Percentiles rank a stretch among this genome's conserved stretches.
These are phyloP conservation scores for Harringtonia lauricola DNA, from an alignment of 2,329 filamentous ascomycete genomes.

Conservation along the genomic window DNA sequence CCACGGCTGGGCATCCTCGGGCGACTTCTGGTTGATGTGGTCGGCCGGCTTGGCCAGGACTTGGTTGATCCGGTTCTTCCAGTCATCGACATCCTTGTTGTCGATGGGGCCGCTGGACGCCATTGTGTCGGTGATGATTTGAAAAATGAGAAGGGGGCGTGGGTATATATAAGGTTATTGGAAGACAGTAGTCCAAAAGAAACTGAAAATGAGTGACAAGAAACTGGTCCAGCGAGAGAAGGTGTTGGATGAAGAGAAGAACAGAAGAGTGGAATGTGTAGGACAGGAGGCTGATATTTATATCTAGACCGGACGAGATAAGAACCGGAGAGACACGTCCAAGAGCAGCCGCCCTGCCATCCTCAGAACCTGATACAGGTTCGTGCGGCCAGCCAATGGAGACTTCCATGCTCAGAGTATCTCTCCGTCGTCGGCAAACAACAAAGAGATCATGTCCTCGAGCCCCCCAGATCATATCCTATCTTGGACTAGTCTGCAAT, in stretches of 20 bases:
- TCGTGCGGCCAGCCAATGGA: too few relatives aligned
- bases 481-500: neutral
- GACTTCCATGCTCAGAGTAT: too few relatives aligned
- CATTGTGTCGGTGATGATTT: neutral
- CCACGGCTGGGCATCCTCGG: constrained; percentile 26
- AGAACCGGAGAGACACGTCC: too few relatives aligned
- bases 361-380: too few relatives aligned
- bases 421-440: too few relatives aligned
- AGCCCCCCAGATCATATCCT: too few relatives aligned
- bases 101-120: constrained; percentile 23
- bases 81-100: constrained; percentile 31
- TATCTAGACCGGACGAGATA: neutral
- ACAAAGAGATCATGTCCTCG: too few relatives aligned
- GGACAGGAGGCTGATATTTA: neutral
- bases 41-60: constrained; percentile 30
- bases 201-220: neutral
- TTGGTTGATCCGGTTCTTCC: constrained; percentile 31
- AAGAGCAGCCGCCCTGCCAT: neutral
- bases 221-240: neutral
- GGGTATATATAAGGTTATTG: neutral
- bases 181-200: neutral
- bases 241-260: neutral
- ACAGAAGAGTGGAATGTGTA: neutral
- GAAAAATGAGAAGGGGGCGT: neutral
- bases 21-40: constrained; percentile 29